Base-by-base conservation (phyloP, 495 filamentous ascomycete species). In the Pyronema omphalodes region DNA sequence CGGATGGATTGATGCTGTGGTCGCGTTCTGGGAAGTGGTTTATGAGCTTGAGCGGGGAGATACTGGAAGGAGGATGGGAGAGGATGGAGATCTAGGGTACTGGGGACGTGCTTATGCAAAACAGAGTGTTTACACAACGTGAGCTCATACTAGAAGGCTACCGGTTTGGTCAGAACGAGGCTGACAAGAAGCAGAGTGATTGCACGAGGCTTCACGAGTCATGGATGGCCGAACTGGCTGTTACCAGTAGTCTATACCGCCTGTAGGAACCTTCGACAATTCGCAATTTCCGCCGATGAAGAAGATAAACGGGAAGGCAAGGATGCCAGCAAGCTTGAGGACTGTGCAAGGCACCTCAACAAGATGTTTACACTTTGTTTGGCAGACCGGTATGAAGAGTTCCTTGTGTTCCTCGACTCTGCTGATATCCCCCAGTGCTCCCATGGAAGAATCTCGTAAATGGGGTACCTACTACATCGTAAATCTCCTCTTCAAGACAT, bases 381-480 rank as follows among this genome's bases (percentile, higher is more conserved):
- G 50, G 82, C 74, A 58, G 91, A 98, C 67, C 78, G 89, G 88
- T 93, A 70, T 57, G 76, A 69, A 58, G 34, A 19, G 9, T 1
- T 44, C 59, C 1, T 29, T 36, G 9, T 35, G 15, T 35, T 37
- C 50, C 29, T 35, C 23, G 43, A 51, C 37, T 9, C 0, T 49
- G 18, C 9, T 3, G 54, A 41, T 6, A 41, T 14, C 12, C 19
- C 23, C 35, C 54, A 95, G 89, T 55, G 82, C 86, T 14, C 77
- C 86, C 6, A 70, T 94, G 19, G 82, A 89, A 63, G 82, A 91
- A 44, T 94, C 89, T 0, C 77, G 93, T 6, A 98, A 96, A 75
- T 96, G 93, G 93, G 93, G 85, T 0, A 79, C 89, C 41, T 98
- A 96, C 70, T 83, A 88, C 66, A 86, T 82, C 39, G 84, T 84